phyloP scores from a whole-genome alignment of 2,329 filamentous ascomycete species.

The Phialocephala sp. region DNA sequence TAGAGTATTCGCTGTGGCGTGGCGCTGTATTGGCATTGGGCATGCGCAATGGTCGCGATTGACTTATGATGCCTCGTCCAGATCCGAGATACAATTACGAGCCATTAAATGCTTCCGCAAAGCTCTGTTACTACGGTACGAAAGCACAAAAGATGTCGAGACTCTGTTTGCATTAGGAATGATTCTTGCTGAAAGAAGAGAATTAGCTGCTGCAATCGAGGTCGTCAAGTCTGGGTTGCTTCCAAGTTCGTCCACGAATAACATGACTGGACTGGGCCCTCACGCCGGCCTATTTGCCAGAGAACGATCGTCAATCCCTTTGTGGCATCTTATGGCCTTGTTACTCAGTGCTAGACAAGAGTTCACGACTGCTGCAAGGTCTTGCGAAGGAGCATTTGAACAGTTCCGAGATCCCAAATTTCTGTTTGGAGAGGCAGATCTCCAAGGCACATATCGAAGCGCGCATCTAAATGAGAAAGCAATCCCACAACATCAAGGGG shows the following conservation, averaged over 20 bases:
- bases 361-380: slow-evolving; percentile 77
- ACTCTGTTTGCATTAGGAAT: slow-evolving; percentile 81
- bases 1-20: slow-evolving; percentile 70
- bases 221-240: slow-evolving; percentile 79
- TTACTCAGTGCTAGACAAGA: slow-evolving; percentile 87
- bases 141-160: slow-evolving; percentile 71
- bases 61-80: slow-evolving; percentile 75
- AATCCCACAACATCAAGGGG: slow-evolving; percentile 47
- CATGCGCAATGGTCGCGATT: slow-evolving; percentile 86
- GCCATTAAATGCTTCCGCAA: slow-evolving; percentile 78
- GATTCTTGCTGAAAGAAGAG: slow-evolving; percentile 86
- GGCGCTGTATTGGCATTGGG: slow-evolving; percentile 84
- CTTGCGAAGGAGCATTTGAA: slow-evolving; percentile 90
- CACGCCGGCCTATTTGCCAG: slow-evolving; percentile 49
- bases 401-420: slow-evolving; percentile 78
- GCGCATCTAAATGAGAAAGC: slow-evolving; percentile 65
- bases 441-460: slow-evolving; percentile 59
- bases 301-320: slow-evolving; percentile 71
- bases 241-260: slow-evolving; percentile 53
- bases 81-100: slow-evolving; percentile 76
- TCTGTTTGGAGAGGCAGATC: slow-evolving; percentile 68
- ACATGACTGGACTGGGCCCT: slow-evolving; percentile 37
- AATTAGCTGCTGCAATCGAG: slow-evolving; percentile 80
- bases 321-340: slow-evolving; percentile 91
- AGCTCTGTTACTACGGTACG: slow-evolving; percentile 71